Conservation (phyloP, 2,329 filamentous ascomycete genomes). For the Cytospora mali region DNA sequence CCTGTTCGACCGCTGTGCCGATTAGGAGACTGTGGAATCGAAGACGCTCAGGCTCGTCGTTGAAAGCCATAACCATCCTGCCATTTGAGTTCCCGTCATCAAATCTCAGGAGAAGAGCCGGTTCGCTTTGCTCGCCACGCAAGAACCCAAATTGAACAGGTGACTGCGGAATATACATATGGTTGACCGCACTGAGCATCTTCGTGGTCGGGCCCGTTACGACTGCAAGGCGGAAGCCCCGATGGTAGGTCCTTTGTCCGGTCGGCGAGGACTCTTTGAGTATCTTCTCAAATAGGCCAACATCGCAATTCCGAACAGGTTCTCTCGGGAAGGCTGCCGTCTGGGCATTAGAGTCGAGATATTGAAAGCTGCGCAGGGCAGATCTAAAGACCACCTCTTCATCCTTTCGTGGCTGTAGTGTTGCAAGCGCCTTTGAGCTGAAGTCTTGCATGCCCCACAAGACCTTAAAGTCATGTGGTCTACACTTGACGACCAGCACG, state of each 20-base stretch:
- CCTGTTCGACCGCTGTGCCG: constrained; percentile 67
- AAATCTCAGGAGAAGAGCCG: constrained; percentile 71
- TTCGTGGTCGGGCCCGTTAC: constrained; percentile 78
- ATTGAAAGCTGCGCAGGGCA: constrained; percentile 74
- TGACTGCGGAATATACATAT: constrained; percentile 64
- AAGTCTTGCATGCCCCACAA: constrained; percentile 87
- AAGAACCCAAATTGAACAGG: constrained; percentile 80
- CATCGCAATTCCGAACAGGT: constrained; percentile 68
- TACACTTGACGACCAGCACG: constrained; percentile 69
- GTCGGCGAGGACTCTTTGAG: constrained; percentile 70
- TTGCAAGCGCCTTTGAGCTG: constrained; percentile 73
- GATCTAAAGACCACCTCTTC: constrained; percentile 72
- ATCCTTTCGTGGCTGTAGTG: constrained; percentile 67
- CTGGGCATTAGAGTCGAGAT: constrained; percentile 73
- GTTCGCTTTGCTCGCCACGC: constrained; percentile 69
- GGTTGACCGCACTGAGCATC: constrained; percentile 74
- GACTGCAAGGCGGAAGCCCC: constrained; percentile 77
- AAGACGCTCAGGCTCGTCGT: constrained; percentile 70
- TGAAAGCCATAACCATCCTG: constrained; percentile 77
- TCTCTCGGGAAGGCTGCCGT: constrained; percentile 76
- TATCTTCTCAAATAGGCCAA: constrained; percentile 75
- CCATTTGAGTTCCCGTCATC: constrained; percentile 67
- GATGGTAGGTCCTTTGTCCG: constrained; percentile 72
- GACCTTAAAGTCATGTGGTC: constrained; percentile 75
- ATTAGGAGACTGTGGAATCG: constrained; percentile 73